Evolutionary conservation across 2,329 filamentous ascomycete genomes (phyloP), one percentile per base, ranked within the genome.

Genomic region (Stromatinia cepivora): DNA sequence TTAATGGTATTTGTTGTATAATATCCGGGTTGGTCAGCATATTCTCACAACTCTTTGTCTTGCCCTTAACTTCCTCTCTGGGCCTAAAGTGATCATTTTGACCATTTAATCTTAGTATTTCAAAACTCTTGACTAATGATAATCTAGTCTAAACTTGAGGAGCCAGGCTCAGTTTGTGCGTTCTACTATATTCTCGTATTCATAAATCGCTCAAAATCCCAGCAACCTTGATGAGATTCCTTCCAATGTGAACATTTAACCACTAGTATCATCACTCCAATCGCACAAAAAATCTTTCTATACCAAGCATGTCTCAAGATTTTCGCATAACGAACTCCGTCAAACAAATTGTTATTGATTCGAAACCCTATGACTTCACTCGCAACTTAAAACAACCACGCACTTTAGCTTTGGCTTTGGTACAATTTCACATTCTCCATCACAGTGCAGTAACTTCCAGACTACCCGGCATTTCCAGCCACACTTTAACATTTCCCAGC

Each of bases 1-100:
- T 59, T 58, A 62, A 45, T 63, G 50, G 28, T 56, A 58, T 71
- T 69, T 70, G 28, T 22, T 28, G 50, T 45, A 36, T 22, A 59
- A 25, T 15, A 48, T 22, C 13, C 25, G 22, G 15, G 9, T 17
- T 56, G 39, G 15, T 25, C n/a, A 20, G 39, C 64, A 48, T 7
- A 39, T 46, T 11, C 1, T 59, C 10, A 4, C 31, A 13, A 20
- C 15, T 20, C 31, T 39, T 20, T 36, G 22, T 28, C n/a, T 34
- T 63, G 31, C 22, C 59, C 2, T 22, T 39, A 50, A 25, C 2
- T 3, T 28, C 13, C 15, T 58, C 36, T 39, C 42, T 13, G 17
- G 10, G 8, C 20, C 17, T 46, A 22, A 46, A 61, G 17, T 42
- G 39, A 17, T 17, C 6, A 42, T 42, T 42, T 46, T 48, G 45